Conservation (phyloP, 495 filamentous ascomycete genomes). For the Haplographium delicatum region DNA sequence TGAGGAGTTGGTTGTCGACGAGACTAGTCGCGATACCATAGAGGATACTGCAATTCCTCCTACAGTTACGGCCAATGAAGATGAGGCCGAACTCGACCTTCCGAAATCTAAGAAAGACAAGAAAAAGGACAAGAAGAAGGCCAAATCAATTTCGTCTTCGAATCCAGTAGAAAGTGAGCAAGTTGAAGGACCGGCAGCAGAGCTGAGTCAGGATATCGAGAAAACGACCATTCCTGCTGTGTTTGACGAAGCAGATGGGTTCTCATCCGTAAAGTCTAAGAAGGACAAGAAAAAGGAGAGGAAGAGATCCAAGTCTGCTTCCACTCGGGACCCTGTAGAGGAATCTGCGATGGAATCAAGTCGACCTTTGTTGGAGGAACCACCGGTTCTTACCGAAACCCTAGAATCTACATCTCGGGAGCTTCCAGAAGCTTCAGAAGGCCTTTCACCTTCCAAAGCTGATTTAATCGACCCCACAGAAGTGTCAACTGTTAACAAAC, state of each 20-base stretch:
- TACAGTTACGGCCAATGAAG: not conserved
- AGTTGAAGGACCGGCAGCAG: not conserved
- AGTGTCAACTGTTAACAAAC: too few species aligned
- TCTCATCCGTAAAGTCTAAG: constrained; percentile 20
- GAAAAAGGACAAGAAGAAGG: constrained; percentile 39
- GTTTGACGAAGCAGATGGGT: constrained; percentile 5
- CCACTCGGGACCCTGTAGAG: constrained; percentile 38
- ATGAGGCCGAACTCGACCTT: not conserved
- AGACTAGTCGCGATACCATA: too few species aligned
- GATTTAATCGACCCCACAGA: too few species aligned
- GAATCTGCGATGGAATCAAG: not conserved
- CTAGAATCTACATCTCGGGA: not conserved
- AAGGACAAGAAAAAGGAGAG: constrained; percentile 29
- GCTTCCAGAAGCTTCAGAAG: too few species aligned
- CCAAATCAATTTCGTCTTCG: constrained; percentile 19
- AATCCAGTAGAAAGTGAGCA: constrained; percentile 6
- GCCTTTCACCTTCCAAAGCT: too few species aligned
- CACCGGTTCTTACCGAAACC: not conserved
- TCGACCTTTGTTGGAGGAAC: not conserved
- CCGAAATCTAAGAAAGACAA: constrained; percentile 27
- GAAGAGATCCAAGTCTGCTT: constrained; percentile 15
- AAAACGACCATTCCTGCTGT: not conserved
- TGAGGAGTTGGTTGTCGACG: too few species aligned
- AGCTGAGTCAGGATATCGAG: not conserved
- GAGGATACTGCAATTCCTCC: too few species aligned